Conservation (phyloP, 495 filamentous ascomycete species). For the Aspergillus saccharolyticus region DNA sequence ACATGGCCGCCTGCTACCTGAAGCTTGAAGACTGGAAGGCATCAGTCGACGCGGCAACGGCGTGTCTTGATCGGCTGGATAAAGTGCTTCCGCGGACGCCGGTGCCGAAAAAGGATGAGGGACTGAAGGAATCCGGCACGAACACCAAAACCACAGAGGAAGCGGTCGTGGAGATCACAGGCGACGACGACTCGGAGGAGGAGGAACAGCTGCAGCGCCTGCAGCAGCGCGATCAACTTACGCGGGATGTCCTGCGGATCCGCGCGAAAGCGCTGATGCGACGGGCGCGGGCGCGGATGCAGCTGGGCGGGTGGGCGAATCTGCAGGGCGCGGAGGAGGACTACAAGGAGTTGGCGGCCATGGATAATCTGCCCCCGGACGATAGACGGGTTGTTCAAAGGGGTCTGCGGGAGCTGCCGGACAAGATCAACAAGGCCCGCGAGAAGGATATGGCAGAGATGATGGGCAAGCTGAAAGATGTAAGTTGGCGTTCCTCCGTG, state of each 20-base stretch:
- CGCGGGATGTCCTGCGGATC: constrained; percentile 67
- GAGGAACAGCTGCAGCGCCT: constrained; percentile 49
- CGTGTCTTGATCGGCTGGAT: constrained; percentile 67
- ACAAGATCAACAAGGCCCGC: constrained; percentile 65
- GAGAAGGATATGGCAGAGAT: constrained; percentile 89
- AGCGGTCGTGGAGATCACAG: constrained; percentile 47
- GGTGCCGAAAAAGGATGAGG: too few relatives aligned
- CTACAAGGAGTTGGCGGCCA: constrained; percentile 55
- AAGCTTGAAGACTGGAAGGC: constrained; percentile 85
- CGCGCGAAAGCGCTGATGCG: constrained; percentile 80
- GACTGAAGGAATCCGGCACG: too few relatives aligned
- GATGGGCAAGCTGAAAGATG: constrained; percentile 91
- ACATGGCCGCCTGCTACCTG: constrained; percentile 85
- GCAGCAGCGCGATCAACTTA: constrained; percentile 46
- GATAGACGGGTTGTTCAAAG: constrained; percentile 63
- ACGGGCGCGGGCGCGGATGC: constrained; percentile 68
- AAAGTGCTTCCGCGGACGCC: constrained; percentile 46
- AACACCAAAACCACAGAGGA: constrained; percentile 16
- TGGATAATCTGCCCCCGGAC: constrained; percentile 52
- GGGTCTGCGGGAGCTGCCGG: constrained; percentile 59
- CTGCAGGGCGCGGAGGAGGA: constrained; percentile 79
- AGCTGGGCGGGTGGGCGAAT: constrained; percentile 70
- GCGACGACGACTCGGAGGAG: constrained; percentile 56
- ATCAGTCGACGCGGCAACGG: constrained; percentile 66
- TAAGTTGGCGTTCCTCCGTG: constrained; percentile 31